Conservation (phyloP, 495 filamentous ascomycete genomes). For the Hypoxylon cercidicola region DNA sequence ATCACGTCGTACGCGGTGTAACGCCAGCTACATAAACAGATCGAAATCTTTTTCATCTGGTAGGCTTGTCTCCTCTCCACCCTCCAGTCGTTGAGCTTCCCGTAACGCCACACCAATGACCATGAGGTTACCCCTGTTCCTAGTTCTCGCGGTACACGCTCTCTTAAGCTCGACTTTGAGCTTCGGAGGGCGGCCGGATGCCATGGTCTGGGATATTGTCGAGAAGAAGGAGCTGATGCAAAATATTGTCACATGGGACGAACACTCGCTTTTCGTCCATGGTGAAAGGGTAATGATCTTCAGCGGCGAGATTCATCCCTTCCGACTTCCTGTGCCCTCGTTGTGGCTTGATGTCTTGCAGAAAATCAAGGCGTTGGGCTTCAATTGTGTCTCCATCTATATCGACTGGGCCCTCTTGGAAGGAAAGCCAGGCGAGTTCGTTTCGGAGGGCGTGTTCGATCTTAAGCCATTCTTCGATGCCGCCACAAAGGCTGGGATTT, state of each 20-base stretch:
- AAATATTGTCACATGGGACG: slow-evolving; percentile 73
- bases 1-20: slow-evolving; percentile 9
- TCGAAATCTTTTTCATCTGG: background rate
- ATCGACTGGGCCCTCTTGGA: slow-evolving; percentile 83
- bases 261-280: slow-evolving; percentile 76
- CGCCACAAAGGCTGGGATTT: slow-evolving; percentile 74
- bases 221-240: slow-evolving; percentile 24
- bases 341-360: slow-evolving; percentile 81
- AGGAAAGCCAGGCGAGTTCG: slow-evolving; percentile 74
- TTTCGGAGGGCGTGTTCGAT: slow-evolving; percentile 74
- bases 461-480: slow-evolving; percentile 78
- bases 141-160: slow-evolving; percentile 20
- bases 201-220: slow-evolving; percentile 25
- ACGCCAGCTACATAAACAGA: slow-evolving; percentile 26
- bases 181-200: slow-evolving; percentile 24
- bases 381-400: slow-evolving; percentile 81
- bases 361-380: slow-evolving; percentile 81
- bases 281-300: slow-evolving; percentile 78
- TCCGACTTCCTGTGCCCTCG: slow-evolving; percentile 75
- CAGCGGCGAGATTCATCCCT: slow-evolving; percentile 79
- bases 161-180: slow-evolving; percentile 31
- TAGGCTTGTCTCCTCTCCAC: background rate
- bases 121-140: slow-evolving; percentile 33
- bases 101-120: background rate
- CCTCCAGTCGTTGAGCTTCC: slow-evolving; percentile 3